Conservation (phyloP, 164 flowering plant genomes). For the Hamamelis virginiana region DNA sequence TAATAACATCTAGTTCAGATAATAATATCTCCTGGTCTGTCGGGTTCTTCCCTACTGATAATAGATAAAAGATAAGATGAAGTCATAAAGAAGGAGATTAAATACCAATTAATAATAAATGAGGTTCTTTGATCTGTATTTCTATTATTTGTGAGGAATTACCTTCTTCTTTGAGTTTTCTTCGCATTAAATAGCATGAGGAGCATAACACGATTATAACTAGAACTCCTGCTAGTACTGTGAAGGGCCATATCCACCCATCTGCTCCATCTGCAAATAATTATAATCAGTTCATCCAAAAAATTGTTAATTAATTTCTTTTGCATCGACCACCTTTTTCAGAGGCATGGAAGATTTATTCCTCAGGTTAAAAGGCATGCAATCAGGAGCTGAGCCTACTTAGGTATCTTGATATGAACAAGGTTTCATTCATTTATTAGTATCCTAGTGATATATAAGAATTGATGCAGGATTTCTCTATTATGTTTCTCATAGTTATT, state of each 20-base stretch:
- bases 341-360: no score
- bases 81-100: background rate
- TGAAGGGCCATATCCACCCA: conserved; percentile 14
- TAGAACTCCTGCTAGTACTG: background rate
- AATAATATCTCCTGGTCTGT: background rate
- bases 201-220: background rate
- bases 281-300: background rate
- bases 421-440: no score
- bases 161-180: conserved; percentile 6
- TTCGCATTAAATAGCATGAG: background rate
- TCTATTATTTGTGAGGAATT: background rate
- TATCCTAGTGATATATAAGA: no score
- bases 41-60: background rate
- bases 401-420: no score
- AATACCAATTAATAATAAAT: background rate
- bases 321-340: no score
- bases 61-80: background rate
- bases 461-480: no score
- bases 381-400: no score
- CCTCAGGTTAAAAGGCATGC: no score
- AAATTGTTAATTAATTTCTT: no score
- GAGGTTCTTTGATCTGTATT: background rate
- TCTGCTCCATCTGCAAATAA: background rate
- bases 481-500: no score
- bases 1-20: background rate